Evolutionary conservation across 2,329 filamentous ascomycete genomes (phyloP), one percentile per base, ranked within the genome.

Genomic region (Verruconis gallopava): DNA sequence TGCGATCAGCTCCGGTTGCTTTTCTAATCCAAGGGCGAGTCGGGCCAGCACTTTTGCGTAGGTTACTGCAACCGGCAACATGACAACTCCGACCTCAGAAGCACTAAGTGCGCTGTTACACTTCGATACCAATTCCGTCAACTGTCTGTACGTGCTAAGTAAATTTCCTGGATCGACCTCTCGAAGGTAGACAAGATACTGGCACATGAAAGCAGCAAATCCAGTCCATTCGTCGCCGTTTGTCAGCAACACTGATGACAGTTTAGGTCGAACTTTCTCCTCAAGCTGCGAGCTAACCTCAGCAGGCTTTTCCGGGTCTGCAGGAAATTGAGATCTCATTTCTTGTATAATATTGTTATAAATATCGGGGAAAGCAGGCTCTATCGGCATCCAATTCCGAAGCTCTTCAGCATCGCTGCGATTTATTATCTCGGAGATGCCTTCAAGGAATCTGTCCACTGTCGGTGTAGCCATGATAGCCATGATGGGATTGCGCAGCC

Each of bases 101-200:
- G 94, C 81, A 4, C 78, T 76, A 37, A 95, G 74, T 1, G 88
- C 86, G 15, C 82, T 82, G 19, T 85, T 81, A 51, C 82, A 91
- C 51, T 86, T 81, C 54, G 85, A 82, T 38, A 88, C 72, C 20
- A 94, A 63, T 1, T 72, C 73, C 48, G 77, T 84, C 42, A 94
- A 71, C 52, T 81, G 61, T 44, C 83, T 72, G 55, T 93, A 85
- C 3, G 86, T 81, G 43, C 75, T 72, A 20, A 89, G 63, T 32
- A 91, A 64, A 53, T 93, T 79, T 11, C 78, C 73, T 38, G 82
- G 77, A 52, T 93, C 72, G 21, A 89, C 78, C 53, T 93, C 84
- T 43, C 86, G 69, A 67, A 89, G 75, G 52, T 88, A 93, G 35
- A 73, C 67, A 48, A 94, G 68, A 54, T 93, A 95, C 38, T 85